Evolutionary conservation across 371 early-diverging fungal species (phyloP).

Genomic region (Circinella umbellata): DNA sequence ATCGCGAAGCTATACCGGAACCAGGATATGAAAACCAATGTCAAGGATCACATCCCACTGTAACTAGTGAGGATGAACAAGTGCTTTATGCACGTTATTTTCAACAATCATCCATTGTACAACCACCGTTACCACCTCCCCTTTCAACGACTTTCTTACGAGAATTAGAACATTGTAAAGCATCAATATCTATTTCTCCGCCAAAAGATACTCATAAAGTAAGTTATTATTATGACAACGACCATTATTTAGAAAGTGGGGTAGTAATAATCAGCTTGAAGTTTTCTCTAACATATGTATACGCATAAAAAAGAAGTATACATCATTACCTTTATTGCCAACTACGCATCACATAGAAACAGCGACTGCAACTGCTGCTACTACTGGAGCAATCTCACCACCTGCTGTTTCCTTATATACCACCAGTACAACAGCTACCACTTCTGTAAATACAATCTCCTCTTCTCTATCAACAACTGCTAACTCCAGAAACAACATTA

Average conservation of each 20-base stretch:
- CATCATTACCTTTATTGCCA: background rate
- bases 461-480: too few species aligned
- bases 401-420: constrained; percentile 2
- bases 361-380: background rate
- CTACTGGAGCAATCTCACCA: background rate
- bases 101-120: background rate
- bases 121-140: background rate
- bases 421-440: background rate
- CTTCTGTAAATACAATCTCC: background rate
- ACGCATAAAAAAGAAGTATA: background rate
- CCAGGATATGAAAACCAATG: constrained; percentile 42
- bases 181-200: background rate
- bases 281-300: too few species aligned
- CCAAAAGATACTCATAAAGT: background rate
- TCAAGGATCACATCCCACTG: constrained; percentile 38
- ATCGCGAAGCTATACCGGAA: constrained; percentile 46
- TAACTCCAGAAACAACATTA: too few species aligned
- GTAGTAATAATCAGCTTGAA: background rate
- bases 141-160: constrained; percentile 2
- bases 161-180: background rate
- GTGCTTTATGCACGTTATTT: constrained; percentile 68
- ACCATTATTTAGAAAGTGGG: background rate
- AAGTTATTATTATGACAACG: background rate
- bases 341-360: background rate
- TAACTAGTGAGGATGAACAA: constrained; percentile 86